Conservation (phyloP, 331 rosid genomes). For the Malus hybrid region DNA sequence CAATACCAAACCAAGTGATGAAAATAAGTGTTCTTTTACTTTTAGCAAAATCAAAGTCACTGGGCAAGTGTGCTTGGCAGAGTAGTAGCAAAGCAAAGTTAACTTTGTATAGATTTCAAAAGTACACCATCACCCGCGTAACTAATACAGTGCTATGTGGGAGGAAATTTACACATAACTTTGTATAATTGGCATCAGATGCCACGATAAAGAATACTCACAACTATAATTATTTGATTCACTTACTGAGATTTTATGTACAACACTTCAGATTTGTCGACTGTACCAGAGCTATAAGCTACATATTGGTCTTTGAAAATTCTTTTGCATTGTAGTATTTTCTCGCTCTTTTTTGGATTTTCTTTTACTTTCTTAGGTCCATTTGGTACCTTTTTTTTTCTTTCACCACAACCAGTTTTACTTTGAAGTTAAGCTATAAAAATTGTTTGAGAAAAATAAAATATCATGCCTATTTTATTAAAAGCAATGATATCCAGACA, state of each 20-base stretch:
- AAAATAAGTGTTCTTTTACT: neutral
- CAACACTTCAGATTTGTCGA: neutral
- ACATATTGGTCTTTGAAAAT: neutral
- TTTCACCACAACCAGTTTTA: too few relatives aligned
- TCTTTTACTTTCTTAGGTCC: neutral
- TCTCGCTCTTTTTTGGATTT: neutral
- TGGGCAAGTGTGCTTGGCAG: neutral
- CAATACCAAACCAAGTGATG: neutral
- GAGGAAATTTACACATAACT: too few relatives aligned
- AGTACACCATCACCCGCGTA: neutral
- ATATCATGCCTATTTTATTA: too few relatives aligned
- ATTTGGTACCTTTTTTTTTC: too few relatives aligned
- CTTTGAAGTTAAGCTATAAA: too few relatives aligned
- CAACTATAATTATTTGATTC: neutral
- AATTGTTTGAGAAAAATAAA: too few relatives aligned
- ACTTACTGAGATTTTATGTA: neutral
- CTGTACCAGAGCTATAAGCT: neutral
- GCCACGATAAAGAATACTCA: accelerated
- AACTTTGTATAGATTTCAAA: neutral
- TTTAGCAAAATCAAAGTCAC: neutral
- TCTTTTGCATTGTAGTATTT: neutral
- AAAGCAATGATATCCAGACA: too few relatives aligned
- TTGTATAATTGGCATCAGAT: accelerated
- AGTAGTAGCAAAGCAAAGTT: neutral
- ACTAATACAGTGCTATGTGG: too few relatives aligned